Percentiles rank a stretch among this genome's conserved stretches.
Conservation (phyloP, 2,329 filamentous ascomycete genomes). For the Cordyceps fumosorosea region DNA sequence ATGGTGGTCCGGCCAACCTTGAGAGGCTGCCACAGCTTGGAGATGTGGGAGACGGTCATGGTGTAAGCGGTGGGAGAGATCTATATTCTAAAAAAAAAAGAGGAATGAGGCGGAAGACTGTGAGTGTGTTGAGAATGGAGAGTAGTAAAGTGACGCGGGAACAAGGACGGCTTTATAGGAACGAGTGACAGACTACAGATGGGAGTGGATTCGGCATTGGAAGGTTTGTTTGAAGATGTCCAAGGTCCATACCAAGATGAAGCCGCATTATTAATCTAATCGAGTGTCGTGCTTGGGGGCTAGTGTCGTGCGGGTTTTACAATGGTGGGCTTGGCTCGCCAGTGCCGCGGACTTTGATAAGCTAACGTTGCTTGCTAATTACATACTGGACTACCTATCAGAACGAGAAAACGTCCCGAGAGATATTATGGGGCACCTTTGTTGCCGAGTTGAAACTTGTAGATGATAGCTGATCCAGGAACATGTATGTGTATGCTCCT, state of each 20-base stretch:
- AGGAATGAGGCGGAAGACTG: not conserved
- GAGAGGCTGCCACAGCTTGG: conserved; percentile 26
- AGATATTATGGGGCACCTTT: not conserved
- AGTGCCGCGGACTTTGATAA: conserved; percentile 1
- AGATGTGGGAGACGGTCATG: conserved; percentile 15
- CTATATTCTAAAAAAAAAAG: not conserved
- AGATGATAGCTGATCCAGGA: not conserved
- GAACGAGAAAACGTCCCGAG: not conserved
- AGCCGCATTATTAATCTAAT: not conserved
- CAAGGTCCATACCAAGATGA: not conserved
- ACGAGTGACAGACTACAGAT: not conserved
- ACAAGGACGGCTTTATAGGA: not conserved
- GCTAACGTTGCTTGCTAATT: not conserved
- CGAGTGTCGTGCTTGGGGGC: not conserved
- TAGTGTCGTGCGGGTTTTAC: not conserved
- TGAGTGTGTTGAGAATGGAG: not conserved
- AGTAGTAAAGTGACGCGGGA: not conserved
- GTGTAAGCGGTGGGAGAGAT: not conserved
- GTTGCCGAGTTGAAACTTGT: not conserved
- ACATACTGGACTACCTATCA: not conserved
- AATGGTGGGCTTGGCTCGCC: not conserved
- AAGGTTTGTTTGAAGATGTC: not conserved
- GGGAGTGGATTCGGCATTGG: not conserved
- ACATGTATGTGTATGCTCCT: not conserved
- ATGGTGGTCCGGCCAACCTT: conserved; percentile 32